Conservation (phyloP, 306 rosid species). For the Vachellia pachyceras region DNA sequence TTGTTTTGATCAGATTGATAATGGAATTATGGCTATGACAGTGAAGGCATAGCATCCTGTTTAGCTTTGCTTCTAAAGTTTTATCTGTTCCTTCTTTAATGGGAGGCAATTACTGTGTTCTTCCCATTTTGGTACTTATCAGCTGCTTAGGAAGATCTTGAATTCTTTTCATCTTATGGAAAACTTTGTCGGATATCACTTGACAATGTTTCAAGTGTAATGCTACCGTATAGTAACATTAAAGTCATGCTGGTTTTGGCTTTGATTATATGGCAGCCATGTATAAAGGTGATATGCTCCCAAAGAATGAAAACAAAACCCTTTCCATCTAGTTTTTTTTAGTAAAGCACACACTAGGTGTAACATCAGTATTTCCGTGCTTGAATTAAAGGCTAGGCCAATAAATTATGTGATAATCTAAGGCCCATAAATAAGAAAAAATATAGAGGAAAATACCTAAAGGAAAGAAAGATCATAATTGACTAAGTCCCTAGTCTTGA, state of each 20-base stretch:
- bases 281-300: slow-evolving; percentile 22
- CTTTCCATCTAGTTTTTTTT: slow-evolving; percentile 31
- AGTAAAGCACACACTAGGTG: too few species aligned
- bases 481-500: too few species aligned
- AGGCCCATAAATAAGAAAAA: too few species aligned
- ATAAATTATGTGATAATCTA: too few species aligned
- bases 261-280: slow-evolving; percentile 16
- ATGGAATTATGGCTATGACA: slow-evolving; percentile 79
- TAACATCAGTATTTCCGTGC: too few species aligned
- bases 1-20: slow-evolving; percentile 65
- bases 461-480: too few species aligned
- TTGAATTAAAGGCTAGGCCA: too few species aligned
- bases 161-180: slow-evolving; percentile 28
- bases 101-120: slow-evolving; percentile 23
- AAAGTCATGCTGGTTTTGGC: slow-evolving; percentile 28
- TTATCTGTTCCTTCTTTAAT: slow-evolving; percentile 21
- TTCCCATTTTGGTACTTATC: slow-evolving; percentile 18
- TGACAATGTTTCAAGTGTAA: slow-evolving; percentile 19
- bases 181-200: slow-evolving; percentile 28
- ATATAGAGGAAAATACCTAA: too few species aligned
- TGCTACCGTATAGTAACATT: slow-evolving; percentile 31
- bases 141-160: slow-evolving; percentile 3
- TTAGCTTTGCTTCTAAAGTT: slow-evolving; percentile 21
- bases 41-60: slow-evolving; percentile 72
- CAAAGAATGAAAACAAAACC: slow-evolving; percentile 21